Evolutionary conservation across 2,329 filamentous ascomycete genomes (phyloP), one percentile per base, ranked within the genome.

Genomic region (Penicillium sp.): DNA sequence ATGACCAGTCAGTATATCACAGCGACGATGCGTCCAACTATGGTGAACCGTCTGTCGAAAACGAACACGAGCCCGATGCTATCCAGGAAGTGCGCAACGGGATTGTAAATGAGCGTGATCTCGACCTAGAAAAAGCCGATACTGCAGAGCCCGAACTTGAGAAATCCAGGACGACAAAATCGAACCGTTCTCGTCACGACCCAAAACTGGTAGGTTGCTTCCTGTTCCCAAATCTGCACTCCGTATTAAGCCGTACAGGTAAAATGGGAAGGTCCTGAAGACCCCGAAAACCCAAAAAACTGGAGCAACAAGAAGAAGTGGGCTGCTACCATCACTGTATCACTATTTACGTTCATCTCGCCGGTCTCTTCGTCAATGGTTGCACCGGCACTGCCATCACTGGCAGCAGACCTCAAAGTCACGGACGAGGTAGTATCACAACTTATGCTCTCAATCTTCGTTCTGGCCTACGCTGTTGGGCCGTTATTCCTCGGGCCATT

Each of bases 301-400:
- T 85, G 81, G 80, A 52, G 71, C 0, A 67, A 66, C 28, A 67
- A 64, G 29, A 76, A 73, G 61, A 83, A 82, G 64, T 84, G 80
- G 81, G 66, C 68, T 1, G 75, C 75, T 19, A 75, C 78, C 2
- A 67, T 79, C 34, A 70, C 80, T 47, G 70, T 82, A 28, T 75
- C 80, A 0, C 68, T 71, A 43, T 82, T 82, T 61, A 81, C 79
- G 2, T 75, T 83, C 55, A 78, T 84, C 52, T 81, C 80, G 2
- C 81, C 82, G 0, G 78, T 85, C 24, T 79, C 81, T 2, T 81
- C 78, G 4, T 79, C 78, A 32, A 83, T 84, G 75, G 62, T 78
- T 3, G 73, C 77, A 0, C 77, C 77, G 0, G 76, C 73, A 0
- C 58, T 85, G 34, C 62, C 64, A 9, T 63, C 70, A 3, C 79